phyloP scores from a whole-genome alignment of 768 basidiomycete species.

The Phanerochaete carnosa region DNA sequence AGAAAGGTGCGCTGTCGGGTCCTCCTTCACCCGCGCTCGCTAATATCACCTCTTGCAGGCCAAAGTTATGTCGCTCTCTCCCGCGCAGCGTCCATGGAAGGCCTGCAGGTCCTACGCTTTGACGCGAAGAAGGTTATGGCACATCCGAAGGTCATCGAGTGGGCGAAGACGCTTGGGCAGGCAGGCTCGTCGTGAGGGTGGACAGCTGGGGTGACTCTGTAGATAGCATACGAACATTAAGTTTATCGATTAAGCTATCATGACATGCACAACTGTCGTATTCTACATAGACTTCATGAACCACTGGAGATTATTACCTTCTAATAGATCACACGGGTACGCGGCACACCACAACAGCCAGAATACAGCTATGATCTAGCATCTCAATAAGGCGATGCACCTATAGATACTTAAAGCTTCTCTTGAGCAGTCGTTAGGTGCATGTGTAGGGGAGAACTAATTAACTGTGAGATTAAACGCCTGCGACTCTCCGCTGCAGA shows the following conservation, averaged over 20 bases:
- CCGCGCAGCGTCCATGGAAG: slow-evolving; percentile 49
- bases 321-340: no score
- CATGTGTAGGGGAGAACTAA: no score
- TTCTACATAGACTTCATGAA: no score
- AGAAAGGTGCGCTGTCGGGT: slow-evolving; percentile 35
- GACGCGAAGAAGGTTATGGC: slow-evolving; percentile 48
- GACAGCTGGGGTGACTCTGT: background rate
- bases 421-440: no score
- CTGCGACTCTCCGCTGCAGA: no score
- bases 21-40: background rate
- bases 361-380: no score
- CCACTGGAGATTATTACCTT: no score
- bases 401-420: no score
- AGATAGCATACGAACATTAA: background rate
- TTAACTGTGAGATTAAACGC: no score
- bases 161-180: slow-evolving; percentile 33
- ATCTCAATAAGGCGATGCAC: no score
- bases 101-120: slow-evolving; percentile 51
- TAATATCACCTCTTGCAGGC: slow-evolving; percentile 22
- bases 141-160: slow-evolving; percentile 41
- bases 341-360: no score
- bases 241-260: background rate
- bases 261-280: no score
- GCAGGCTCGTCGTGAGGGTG: background rate
- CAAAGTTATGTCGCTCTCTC: slow-evolving; percentile 51